phyloP scores from a whole-genome alignment of 2,329 filamentous ascomycete species.

The Aspergillus glaucus region DNA sequence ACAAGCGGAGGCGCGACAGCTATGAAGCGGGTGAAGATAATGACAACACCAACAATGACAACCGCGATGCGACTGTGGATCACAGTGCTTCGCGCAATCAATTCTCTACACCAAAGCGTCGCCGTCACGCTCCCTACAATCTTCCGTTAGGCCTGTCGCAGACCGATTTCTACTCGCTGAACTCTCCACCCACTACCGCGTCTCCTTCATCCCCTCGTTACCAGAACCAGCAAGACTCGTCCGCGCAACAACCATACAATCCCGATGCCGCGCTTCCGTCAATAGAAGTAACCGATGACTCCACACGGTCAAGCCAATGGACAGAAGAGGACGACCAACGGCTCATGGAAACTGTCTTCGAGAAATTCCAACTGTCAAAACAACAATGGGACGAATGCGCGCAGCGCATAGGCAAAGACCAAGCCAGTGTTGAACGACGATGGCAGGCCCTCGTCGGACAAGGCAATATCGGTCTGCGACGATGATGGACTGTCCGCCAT shows the following conservation, averaged over 20 bases:
- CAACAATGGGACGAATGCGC: slow-evolving; percentile 43
- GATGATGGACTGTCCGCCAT: slow-evolving; percentile 21
- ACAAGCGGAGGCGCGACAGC: slow-evolving; percentile 33
- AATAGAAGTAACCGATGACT: slow-evolving; percentile 25
- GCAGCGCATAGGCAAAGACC: slow-evolving; percentile 34
- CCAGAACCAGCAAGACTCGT: slow-evolving; percentile 5
- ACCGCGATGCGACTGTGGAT: not conserved
- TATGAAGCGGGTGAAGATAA: slow-evolving; percentile 19
- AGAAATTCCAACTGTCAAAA: slow-evolving; percentile 38
- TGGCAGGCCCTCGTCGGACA: slow-evolving; percentile 39
- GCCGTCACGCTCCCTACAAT: slow-evolving; percentile 35
- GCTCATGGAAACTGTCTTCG: slow-evolving; percentile 39
- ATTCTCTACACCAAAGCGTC: slow-evolving; percentile 42
- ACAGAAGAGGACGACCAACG: slow-evolving; percentile 36
- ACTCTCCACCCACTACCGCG: slow-evolving; percentile 28
- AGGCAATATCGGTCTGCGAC: slow-evolving; percentile 38
- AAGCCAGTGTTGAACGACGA: slow-evolving; percentile 35
- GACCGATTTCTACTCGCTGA: slow-evolving; percentile 40
- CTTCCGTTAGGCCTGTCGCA: slow-evolving; percentile 39
- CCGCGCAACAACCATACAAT: slow-evolving; percentile 14
- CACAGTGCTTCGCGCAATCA: slow-evolving; percentile 10
- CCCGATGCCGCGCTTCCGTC: slow-evolving; percentile 32
- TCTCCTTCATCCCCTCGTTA: slow-evolving; percentile 24
- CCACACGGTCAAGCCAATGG: slow-evolving; percentile 23
- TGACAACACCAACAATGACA: slow-evolving; percentile 11